phyloP scores from a whole-genome alignment of 441 rosid genomes.

The Gossypium armourianum region DNA sequence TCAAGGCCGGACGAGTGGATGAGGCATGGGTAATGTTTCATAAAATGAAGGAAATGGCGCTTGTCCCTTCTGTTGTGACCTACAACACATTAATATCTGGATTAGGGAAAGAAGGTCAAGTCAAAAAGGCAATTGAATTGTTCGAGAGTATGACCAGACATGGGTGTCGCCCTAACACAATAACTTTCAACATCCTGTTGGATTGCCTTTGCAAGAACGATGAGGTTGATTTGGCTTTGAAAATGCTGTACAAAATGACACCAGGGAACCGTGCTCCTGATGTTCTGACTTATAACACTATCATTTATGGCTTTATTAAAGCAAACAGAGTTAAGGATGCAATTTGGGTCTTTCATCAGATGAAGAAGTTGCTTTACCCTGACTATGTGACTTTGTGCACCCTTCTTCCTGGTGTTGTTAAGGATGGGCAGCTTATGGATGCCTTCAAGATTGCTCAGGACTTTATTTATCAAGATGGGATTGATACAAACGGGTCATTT shows the following conservation, averaged over 20 bases:
- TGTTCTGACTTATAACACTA: constrained; percentile 69
- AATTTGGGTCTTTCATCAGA: constrained; percentile 74
- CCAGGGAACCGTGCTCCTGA: constrained; percentile 53
- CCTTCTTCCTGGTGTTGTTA: constrained; percentile 71
- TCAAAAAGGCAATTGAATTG: constrained; percentile 47
- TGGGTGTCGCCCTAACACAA: constrained; percentile 62
- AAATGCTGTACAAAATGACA: constrained; percentile 54
- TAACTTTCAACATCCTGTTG: constrained; percentile 70
- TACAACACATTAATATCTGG: constrained; percentile 71
- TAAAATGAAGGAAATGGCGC: constrained; percentile 53
- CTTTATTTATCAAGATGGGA: constrained; percentile 36
- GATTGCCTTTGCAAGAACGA: constrained; percentile 89
- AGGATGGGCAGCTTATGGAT: constrained; percentile 43
- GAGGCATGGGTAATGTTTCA: constrained; percentile 83
- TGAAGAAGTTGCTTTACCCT: constrained; percentile 62
- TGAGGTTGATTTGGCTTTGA: constrained; percentile 55
- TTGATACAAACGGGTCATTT: constrained; percentile 23
- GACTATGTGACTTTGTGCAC: constrained; percentile 78
- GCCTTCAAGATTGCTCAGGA: constrained; percentile 54
- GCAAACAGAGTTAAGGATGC: constrained; percentile 45
- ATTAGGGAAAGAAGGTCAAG: constrained; percentile 59
- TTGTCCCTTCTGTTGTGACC: constrained; percentile 73
- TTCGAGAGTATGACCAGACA: constrained; percentile 45
- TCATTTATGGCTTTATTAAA: constrained; percentile 62
- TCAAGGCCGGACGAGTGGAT: constrained; percentile 54